Conservation (phyloP, 495 filamentous ascomycete genomes). For the Penicillium waksmanii region DNA sequence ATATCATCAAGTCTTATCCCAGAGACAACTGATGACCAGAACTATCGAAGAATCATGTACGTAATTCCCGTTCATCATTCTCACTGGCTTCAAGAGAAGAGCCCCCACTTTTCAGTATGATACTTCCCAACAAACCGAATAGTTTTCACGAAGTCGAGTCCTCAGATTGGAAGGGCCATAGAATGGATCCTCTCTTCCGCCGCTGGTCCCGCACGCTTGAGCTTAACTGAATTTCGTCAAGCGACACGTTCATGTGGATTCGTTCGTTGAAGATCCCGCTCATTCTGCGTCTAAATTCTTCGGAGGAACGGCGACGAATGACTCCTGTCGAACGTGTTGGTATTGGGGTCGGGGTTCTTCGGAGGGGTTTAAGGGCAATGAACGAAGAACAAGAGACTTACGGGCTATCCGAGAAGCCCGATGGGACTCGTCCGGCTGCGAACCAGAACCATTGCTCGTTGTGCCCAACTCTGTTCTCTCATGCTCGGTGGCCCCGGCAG, state of each 20-base stretch:
- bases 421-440: constrained; percentile 15
- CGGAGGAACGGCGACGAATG: constrained; percentile 40
- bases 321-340: constrained; percentile 20
- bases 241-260: constrained; percentile 29
- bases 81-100: no score
- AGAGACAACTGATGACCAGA: not conserved
- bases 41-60: not conserved
- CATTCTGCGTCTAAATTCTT: constrained; percentile 42
- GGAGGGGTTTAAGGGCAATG: no score
- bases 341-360: not conserved
- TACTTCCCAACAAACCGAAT: no score
- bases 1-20: not conserved
- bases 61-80: no score
- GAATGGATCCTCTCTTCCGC: constrained; percentile 22
- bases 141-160: not conserved
- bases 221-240: constrained; percentile 34
- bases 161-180: constrained; percentile 17
- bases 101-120: no score
- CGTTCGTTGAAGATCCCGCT: constrained; percentile 46
- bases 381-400: constrained; percentile 17
- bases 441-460: not conserved
- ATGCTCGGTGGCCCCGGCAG: constrained; percentile 2
- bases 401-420: constrained; percentile 17
- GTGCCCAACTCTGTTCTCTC: constrained; percentile 11
- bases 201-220: constrained; percentile 15